These are phyloP conservation scores for Sistotremastrum niveocremeum DNA, from an alignment of 768 basidiomycete species.

Conservation along the genomic window DNA sequence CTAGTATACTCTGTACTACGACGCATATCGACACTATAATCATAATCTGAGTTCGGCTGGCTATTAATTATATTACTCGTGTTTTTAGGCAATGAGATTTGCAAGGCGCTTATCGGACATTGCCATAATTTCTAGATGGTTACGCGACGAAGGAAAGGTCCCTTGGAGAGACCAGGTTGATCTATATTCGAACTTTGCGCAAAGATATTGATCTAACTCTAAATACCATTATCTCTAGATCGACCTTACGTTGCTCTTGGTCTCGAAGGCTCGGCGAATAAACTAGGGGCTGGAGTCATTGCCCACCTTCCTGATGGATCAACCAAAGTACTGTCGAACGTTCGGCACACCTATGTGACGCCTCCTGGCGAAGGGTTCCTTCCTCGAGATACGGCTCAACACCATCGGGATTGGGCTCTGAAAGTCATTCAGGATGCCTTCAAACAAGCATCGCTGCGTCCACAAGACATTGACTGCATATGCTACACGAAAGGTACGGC, in stretches of 20 bases:
- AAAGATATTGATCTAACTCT: background rate
- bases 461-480: slow-evolving; percentile 83
- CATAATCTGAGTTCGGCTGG: no score
- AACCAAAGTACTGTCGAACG: slow-evolving; percentile 72
- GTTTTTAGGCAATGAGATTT: no score
- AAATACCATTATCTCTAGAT: slow-evolving; percentile 24
- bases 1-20: no score
- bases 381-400: slow-evolving; percentile 87
- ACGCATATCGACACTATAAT: no score
- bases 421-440: slow-evolving; percentile 71
- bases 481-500: slow-evolving; percentile 87
- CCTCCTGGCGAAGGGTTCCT: slow-evolving; percentile 97
- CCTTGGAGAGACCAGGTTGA: no score
- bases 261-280: slow-evolving; percentile 96
- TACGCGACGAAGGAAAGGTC: no score
- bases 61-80: no score
- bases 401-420: slow-evolving; percentile 88
- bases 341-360: slow-evolving; percentile 97
- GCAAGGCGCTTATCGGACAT: no score
- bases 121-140: no score
- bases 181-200: background rate
- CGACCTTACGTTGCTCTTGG: slow-evolving; percentile 78
- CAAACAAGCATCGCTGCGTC: slow-evolving; percentile 46
- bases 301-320: slow-evolving; percentile 64
- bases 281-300: slow-evolving; percentile 89